Conservation (phyloP, 805 yeast species). For the Wickerhamomyces silvicola region DNA sequence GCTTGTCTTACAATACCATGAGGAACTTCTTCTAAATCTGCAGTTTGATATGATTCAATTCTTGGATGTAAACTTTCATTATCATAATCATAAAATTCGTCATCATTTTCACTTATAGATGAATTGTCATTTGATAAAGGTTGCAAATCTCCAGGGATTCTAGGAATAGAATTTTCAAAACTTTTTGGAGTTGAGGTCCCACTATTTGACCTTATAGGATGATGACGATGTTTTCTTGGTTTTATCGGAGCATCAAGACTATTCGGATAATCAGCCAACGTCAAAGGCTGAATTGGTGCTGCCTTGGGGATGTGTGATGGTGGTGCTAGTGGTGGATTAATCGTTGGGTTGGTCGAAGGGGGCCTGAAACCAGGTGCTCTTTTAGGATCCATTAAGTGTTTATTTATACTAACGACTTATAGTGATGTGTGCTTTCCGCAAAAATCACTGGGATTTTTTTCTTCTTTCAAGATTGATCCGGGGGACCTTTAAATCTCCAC, state of each 20-base stretch:
- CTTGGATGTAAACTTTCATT: slow-evolving; percentile 21
- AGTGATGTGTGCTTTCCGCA: slow-evolving; percentile 1
- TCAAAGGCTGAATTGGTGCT: slow-evolving; percentile 72
- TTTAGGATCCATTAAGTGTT: slow-evolving; percentile 76
- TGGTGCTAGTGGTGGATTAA: slow-evolving; percentile 61
- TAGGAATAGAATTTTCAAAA: slow-evolving; percentile 35
- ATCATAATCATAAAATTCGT: slow-evolving; percentile 10
- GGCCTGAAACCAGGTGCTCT: slow-evolving; percentile 87
- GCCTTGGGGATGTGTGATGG: slow-evolving; percentile 64
- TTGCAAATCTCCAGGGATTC: slow-evolving; percentile 52
- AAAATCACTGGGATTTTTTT: slow-evolving; percentile 3
- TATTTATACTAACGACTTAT: neutral
- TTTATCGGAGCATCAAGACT: slow-evolving; percentile 71
- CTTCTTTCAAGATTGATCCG: too few species aligned
- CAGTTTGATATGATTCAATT: slow-evolving; percentile 55
- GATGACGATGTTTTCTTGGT: slow-evolving; percentile 29
- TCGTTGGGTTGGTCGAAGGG: slow-evolving; percentile 59
- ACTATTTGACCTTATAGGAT: slow-evolving; percentile 5
- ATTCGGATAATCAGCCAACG: slow-evolving; percentile 65
- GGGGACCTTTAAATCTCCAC: too few species aligned
- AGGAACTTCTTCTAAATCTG: slow-evolving; percentile 95
- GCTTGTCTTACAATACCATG: slow-evolving; percentile 91
- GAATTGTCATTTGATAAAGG: slow-evolving; percentile 40
- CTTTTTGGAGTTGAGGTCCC: slow-evolving; percentile 10
- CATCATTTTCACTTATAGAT: slow-evolving; percentile 21